These are phyloP conservation scores for Cicer bijugum DNA, from an alignment of 306 rosid species.

Conservation along the genomic window DNA sequence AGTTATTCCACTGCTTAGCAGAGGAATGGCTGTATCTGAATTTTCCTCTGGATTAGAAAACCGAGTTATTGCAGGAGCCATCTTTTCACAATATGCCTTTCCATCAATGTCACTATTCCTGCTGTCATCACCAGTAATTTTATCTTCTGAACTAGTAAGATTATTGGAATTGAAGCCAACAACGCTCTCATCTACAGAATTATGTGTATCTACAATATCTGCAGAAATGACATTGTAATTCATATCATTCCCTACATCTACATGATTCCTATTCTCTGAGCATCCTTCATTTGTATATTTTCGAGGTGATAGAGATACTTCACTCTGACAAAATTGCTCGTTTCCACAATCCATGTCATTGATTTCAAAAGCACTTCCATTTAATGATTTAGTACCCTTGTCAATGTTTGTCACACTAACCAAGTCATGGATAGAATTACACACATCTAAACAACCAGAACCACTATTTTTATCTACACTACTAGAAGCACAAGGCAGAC, in stretches of 20 bases:
- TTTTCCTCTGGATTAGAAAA: slow-evolving; percentile 49
- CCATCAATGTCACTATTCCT: slow-evolving; percentile 45
- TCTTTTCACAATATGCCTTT: slow-evolving; percentile 42
- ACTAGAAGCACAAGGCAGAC: slow-evolving; percentile 44
- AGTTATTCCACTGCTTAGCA: slow-evolving; percentile 44
- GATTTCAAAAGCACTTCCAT: slow-evolving; percentile 50
- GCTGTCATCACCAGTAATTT: slow-evolving; percentile 42
- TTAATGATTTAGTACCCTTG: slow-evolving; percentile 42
- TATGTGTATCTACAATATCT: slow-evolving; percentile 42
- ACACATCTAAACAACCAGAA: slow-evolving; percentile 46
- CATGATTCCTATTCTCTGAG: slow-evolving; percentile 43
- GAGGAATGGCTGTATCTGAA: slow-evolving; percentile 41
- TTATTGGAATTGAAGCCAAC: slow-evolving; percentile 44
- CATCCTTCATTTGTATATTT: slow-evolving; percentile 48
- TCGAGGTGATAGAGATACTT: slow-evolving; percentile 45
- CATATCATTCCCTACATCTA: slow-evolving; percentile 46
- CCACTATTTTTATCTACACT: slow-evolving; percentile 46
- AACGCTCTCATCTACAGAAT: slow-evolving; percentile 41
- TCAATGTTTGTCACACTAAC: slow-evolving; percentile 38
- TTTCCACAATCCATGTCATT: slow-evolving; percentile 47
- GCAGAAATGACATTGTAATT: slow-evolving; percentile 45
- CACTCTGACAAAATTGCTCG: slow-evolving; percentile 49
- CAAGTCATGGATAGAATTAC: slow-evolving; percentile 48
- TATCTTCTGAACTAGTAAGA: slow-evolving; percentile 47
- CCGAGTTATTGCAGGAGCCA: slow-evolving; percentile 40